Evolutionary conservation across 140 eudicot species (phyloP).

Genomic region (Oenanthe javanica): DNA sequence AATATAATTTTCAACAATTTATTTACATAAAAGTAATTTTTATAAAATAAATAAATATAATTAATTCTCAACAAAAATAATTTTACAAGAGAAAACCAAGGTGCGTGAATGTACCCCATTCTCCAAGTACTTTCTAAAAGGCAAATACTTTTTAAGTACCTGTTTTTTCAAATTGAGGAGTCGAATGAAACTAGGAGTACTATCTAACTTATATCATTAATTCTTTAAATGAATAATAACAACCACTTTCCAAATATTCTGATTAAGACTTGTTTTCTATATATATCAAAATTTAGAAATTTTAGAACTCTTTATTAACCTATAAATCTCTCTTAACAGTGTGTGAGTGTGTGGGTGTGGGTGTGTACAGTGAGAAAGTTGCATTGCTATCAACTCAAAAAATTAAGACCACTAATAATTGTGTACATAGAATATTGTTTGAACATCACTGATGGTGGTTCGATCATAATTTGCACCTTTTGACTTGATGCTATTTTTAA

Average conservation of each 20-base stretch:
- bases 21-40: too few relatives aligned
- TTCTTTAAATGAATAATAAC: background rate
- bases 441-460: conserved; percentile 6
- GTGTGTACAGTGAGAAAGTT: background rate
- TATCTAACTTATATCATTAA: too few relatives aligned
- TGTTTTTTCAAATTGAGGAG: background rate
- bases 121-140: background rate
- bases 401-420: conserved; percentile 4
- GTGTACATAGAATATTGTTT: background rate
- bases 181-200: too few relatives aligned
- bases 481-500: background rate
- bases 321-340: background rate
- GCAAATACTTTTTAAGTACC: background rate
- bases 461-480: background rate
- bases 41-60: too few relatives aligned
- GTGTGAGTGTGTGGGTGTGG: background rate
- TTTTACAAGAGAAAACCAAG: background rate
- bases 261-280: background rate
- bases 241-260: background rate
- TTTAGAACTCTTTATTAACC: background rate
- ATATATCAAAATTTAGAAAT: background rate
- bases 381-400: conserved; percentile 5
- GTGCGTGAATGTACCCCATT: background rate
- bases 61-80: too few relatives aligned
- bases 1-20: too few relatives aligned